These are phyloP conservation scores for Coleophoma eucalyptorum DNA, from an alignment of 2,329 filamentous ascomycete genomes.

Conservation along the genomic window DNA sequence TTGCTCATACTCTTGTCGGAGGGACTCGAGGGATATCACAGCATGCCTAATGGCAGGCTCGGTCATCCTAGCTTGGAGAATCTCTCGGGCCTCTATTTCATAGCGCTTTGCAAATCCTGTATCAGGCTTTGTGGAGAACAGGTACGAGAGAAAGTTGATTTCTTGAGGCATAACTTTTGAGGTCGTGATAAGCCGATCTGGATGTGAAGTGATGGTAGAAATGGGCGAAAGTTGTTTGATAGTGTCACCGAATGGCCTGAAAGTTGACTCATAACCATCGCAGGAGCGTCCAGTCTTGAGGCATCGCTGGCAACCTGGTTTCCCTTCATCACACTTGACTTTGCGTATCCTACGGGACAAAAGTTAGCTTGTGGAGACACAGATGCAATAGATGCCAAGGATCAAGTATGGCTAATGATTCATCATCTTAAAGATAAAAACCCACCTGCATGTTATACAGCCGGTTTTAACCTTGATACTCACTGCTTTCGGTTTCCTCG, in stretches of 20 bases:
- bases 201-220: constrained; percentile 13
- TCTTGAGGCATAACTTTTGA: constrained; percentile 24
- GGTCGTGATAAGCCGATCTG: constrained; percentile 12
- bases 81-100: constrained; percentile 33
- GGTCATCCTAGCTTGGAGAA: constrained; percentile 34
- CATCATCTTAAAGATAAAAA: constrained; percentile 13
- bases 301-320: constrained; percentile 22
- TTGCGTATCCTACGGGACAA: constrained; percentile 42
- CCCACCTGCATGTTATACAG: constrained; percentile 39
- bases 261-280: constrained; percentile 38
- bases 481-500: no score
- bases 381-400: constrained; percentile 2
- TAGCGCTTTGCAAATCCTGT: constrained; percentile 34
- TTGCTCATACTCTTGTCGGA: constrained; percentile 35
- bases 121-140: constrained; percentile 38
- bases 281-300: constrained; percentile 36
- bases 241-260: constrained; percentile 22
- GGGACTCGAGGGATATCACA: constrained; percentile 33
- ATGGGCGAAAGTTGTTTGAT: constrained; percentile 14
- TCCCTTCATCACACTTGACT: constrained; percentile 21
- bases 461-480: constrained; percentile 37
- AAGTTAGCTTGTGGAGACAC: constrained; percentile 15
- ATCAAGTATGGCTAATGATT: constrained; percentile 9
- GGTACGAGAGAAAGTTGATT: constrained; percentile 31
- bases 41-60: constrained; percentile 33